phyloP scores from a whole-genome alignment of 139 green algal species.

The Yamagishiella unicocca region DNA sequence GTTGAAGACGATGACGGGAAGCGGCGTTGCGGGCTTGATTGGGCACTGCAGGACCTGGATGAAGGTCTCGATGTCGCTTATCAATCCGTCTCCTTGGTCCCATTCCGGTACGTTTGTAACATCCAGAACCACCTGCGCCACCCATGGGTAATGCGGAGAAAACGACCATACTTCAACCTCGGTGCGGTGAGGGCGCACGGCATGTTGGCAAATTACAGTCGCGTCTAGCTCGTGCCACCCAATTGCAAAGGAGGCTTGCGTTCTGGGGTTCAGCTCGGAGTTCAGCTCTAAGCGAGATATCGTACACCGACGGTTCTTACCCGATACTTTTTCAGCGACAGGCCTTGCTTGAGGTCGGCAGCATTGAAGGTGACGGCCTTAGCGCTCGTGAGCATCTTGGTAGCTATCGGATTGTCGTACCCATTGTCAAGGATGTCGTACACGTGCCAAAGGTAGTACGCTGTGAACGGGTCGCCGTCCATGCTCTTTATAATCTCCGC shows the following conservation, averaged over 20 bases:
- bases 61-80: not conserved
- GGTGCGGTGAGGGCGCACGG: no score
- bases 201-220: no score
- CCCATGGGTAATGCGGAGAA: not conserved
- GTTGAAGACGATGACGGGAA: not conserved
- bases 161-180: no score
- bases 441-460: slow-evolving; percentile 11
- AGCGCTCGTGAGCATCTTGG: not conserved
- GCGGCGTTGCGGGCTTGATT: not conserved
- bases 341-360: not conserved
- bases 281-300: no score
- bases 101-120: not conserved
- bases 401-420: not conserved
- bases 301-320: no score
- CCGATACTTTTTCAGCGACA: slow-evolving; percentile 3
- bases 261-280: no score
- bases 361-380: not conserved
- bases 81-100: slow-evolving; percentile 3
- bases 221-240: no score
- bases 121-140: not conserved
- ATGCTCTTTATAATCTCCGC: not conserved
- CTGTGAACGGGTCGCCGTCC: not conserved
- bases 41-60: slow-evolving; percentile 6
- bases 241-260: not conserved
- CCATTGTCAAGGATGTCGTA: not conserved